Evolutionary conservation across 2,329 filamentous ascomycete species (phyloP).

Genomic region (Trichoderma lentiforme): DNA sequence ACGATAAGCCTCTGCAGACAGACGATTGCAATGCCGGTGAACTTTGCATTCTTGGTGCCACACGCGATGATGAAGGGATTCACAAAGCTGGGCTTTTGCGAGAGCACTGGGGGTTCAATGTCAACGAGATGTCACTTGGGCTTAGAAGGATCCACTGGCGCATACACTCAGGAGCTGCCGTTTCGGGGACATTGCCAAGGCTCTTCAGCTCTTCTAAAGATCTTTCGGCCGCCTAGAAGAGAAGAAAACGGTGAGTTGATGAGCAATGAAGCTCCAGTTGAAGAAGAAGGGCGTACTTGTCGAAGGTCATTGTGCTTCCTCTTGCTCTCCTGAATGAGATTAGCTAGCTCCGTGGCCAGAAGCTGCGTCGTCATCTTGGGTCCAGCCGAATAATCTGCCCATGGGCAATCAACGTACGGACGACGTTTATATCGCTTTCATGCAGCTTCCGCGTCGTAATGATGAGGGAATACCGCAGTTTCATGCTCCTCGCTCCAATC

Average conservation of each 20-base stretch:
- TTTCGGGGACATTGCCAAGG: constrained; percentile 34
- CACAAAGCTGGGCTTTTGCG: constrained; percentile 76
- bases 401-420: constrained; percentile 23
- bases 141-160: constrained; percentile 14
- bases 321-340: constrained; percentile 92
- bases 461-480: background rate
- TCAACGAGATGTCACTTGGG: constrained; percentile 20
- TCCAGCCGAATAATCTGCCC: constrained; percentile 25
- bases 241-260: background rate
- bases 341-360: constrained; percentile 80
- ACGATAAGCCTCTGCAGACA: constrained; percentile 88
- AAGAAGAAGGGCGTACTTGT: constrained; percentile 54
- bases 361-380: constrained; percentile 84
- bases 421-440: constrained; percentile 24
- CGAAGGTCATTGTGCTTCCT: constrained; percentile 87
- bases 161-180: constrained; percentile 39
- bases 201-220: constrained; percentile 83
- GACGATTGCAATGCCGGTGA: constrained; percentile 80
- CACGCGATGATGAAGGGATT: constrained; percentile 95
- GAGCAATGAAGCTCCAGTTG: background rate
- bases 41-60: constrained; percentile 82
- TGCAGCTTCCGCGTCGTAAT: constrained; percentile 23
- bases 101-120: constrained; percentile 61
- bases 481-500: background rate
- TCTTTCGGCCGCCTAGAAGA: constrained; percentile 77